Percentiles rank a stretch among this genome's conserved stretches.
phyloP scores from a whole-genome alignment of 176 grass and related monocot species.

The Tillandsia fasciculata region DNA sequence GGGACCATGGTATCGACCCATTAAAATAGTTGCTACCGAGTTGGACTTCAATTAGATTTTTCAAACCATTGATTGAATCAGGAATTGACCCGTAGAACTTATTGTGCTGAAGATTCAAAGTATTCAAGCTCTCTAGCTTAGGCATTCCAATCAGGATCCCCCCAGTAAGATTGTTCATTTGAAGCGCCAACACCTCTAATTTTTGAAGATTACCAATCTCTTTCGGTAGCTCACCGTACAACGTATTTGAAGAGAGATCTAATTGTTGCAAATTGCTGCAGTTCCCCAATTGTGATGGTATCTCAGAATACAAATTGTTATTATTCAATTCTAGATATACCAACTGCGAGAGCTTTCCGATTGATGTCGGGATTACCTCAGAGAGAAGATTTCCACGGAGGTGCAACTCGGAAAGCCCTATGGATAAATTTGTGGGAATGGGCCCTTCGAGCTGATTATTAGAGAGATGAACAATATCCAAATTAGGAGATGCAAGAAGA shows the following conservation, averaged over 20 bases:
- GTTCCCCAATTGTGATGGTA: slow-evolving; percentile 22
- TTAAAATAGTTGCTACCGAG: slow-evolving; percentile 47
- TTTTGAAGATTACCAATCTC: slow-evolving; percentile 25
- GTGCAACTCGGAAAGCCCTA: slow-evolving; percentile 9
- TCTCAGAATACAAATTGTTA: slow-evolving; percentile 26
- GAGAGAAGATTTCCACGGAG: slow-evolving; percentile 26
- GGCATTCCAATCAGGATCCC: slow-evolving; percentile 15
- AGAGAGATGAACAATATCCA: too few relatives aligned
- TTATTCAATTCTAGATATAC: slow-evolving; percentile 49
- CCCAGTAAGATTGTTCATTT: slow-evolving; percentile 33
- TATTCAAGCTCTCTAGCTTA: slow-evolving; percentile 10
- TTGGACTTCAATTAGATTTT: slow-evolving; percentile 31
- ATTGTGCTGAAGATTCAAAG: slow-evolving; percentile 45
- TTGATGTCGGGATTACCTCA: slow-evolving; percentile 28
- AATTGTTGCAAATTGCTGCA: slow-evolving; percentile 31
- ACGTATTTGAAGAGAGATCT: slow-evolving; percentile 46
- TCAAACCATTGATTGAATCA: not conserved
- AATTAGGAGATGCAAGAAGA: too few relatives aligned
- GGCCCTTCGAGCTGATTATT: too few relatives aligned
- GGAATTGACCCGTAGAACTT: slow-evolving; percentile 38
- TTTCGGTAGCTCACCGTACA: slow-evolving; percentile 26
- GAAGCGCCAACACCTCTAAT: slow-evolving; percentile 45
- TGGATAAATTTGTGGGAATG: slow-evolving; percentile 8
- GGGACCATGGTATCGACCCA: slow-evolving; percentile 33
- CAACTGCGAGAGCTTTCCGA: slow-evolving; percentile 10